A percentile compares a stretch with the other conserved stretches of the same genome.
These are phyloP conservation scores for Boehmeria nivea DNA, from an alignment of 306 rosid species.

Conservation along the genomic window DNA sequence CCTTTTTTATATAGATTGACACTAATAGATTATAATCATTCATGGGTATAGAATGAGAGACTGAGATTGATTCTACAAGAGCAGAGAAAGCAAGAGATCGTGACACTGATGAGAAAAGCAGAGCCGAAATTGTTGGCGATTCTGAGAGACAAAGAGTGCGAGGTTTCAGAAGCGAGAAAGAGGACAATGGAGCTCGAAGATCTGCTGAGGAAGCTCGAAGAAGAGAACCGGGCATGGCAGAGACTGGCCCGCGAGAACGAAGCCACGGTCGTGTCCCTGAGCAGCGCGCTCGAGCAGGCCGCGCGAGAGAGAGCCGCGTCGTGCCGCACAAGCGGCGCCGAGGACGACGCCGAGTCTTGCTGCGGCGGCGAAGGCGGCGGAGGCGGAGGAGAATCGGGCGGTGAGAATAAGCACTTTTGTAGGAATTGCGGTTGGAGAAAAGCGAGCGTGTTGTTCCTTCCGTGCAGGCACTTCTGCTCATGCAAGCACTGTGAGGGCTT, in stretches of 20 bases:
- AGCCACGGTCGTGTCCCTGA: conserved; percentile 39
- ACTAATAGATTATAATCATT: neutral
- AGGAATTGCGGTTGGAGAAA: conserved; percentile 40
- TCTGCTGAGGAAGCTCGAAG: conserved; percentile 41
- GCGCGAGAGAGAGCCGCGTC: conserved; percentile 32
- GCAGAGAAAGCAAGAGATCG: conserved; percentile 44
- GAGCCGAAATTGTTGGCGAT: conserved; percentile 27
- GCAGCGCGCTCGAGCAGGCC: conserved; percentile 44
- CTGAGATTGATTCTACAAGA: conserved; percentile 41
- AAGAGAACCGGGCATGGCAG: conserved; percentile 56
- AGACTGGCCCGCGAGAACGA: conserved; percentile 53
- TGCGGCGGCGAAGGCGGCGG: conserved; percentile 25
- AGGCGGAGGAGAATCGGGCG: conserved; percentile 10
- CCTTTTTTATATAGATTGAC: too few relatives aligned
- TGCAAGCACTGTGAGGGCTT: conserved; percentile 60
- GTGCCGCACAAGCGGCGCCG: conserved; percentile 19
- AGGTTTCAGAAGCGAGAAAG: conserved; percentile 36
- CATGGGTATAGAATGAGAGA: conserved; percentile 44
- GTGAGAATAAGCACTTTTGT: conserved; percentile 37
- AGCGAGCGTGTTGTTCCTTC: conserved; percentile 55
- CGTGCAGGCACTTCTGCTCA: conserved; percentile 79
- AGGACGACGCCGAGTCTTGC: conserved; percentile 56
- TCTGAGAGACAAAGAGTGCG: conserved; percentile 48
- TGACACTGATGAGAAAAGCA: conserved; percentile 26
- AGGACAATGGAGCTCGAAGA: conserved; percentile 49